Evolutionary conservation across 352 stramenopile genomes (phyloP), one percentile per base, ranked within the genome.

Genomic region (Globisporangium abappressorium): DNA sequence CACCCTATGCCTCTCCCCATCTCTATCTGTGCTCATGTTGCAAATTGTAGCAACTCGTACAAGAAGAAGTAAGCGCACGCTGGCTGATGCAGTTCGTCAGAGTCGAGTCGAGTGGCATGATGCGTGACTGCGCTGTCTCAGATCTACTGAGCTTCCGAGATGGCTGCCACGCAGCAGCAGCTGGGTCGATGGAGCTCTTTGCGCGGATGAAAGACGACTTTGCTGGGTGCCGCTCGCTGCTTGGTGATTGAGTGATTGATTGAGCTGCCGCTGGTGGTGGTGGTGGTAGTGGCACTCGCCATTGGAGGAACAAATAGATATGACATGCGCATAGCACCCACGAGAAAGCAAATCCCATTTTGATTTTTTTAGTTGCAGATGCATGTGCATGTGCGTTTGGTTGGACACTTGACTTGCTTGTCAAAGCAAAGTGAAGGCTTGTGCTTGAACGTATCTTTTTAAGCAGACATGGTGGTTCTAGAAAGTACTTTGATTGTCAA

Each of bases 31-130:
- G 56, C 49, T 60, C 55, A 46, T 49, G 33, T 18, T 62, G 56
- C 33, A 46, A 46, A 49, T 22, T 62, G 56, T 49, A 62, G 56
- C 56, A 62, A 62, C 56, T 62, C 56, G n/a, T 62, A 62, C 56
- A 38, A 33, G 33, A 33, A 62, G 56, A 62, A 62, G 56, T 62
- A 62, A 62, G n/a, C 56, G 56, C 30, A 11, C 38, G 12, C 38
- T 46, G 38, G 12, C 33, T 33, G 33, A 34, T 60, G 33, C 20
- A 12, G 33, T 33, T 62, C 56, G n/a, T 62, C 56, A 49, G 11
- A 38, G 6, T 20, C 33, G 6, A 8, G 9, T 5, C 8, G 20
- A 61, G 56, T 38, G 33, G 41, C 9, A 30, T 22, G 56, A 62
- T 38, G n/a, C 33, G 56, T 62, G 56, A 62, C 11, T 49, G 56